Conservation (phyloP, 2,329 filamentous ascomycete species). For the Pseudogymnoascus sp. region DNA sequence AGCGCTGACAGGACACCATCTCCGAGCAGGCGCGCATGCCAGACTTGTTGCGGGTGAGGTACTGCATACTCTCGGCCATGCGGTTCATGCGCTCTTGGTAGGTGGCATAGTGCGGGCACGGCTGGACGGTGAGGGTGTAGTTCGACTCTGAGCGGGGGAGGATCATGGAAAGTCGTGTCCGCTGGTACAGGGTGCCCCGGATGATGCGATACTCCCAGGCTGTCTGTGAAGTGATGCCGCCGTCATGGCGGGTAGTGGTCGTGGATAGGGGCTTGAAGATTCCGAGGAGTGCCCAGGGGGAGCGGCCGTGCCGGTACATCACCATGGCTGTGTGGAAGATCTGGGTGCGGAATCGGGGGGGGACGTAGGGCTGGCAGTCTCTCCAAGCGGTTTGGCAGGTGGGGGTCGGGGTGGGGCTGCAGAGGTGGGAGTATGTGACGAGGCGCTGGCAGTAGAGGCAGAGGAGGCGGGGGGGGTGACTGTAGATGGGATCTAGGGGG, state of each 20-base stretch:
- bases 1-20: neutral
- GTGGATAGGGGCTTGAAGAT: neutral
- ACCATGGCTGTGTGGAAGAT: neutral
- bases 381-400: neutral
- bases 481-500: neutral
- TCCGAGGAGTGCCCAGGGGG: neutral
- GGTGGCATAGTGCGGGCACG: neutral
- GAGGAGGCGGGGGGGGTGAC: neutral
- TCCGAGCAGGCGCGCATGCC: neutral
- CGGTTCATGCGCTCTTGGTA: neutral
- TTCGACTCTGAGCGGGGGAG: neutral
- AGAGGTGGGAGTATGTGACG: neutral
- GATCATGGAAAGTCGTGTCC: neutral
- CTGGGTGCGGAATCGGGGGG: neutral
- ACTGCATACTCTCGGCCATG: neutral
- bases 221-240: neutral
- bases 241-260: neutral
- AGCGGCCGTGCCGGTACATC: neutral
- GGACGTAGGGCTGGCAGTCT: neutral
- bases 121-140: neutral
- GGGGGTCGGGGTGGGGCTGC: neutral
- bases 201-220: neutral
- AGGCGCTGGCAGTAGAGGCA: neutral
- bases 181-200: neutral
- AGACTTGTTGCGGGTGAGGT: neutral